phyloP scores from a whole-genome alignment of 2,329 filamentous ascomycete genomes.

The Dendryphion nanum region DNA sequence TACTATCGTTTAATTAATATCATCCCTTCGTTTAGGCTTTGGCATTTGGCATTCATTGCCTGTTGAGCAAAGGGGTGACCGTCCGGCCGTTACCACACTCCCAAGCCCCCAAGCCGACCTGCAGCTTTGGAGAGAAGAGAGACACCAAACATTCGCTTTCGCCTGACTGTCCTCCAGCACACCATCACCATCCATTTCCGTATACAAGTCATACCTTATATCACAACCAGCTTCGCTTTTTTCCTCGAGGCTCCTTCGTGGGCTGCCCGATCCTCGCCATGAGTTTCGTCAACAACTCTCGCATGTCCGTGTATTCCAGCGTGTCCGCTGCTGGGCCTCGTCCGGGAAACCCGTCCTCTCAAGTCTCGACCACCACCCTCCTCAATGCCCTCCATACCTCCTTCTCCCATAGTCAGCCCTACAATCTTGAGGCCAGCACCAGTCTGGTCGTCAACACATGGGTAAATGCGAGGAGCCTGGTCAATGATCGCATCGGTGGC shows the following conservation, averaged over 20 bases:
- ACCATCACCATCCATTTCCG: conserved; percentile 1
- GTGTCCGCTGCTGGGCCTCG: conserved; percentile 58
- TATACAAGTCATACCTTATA: background rate
- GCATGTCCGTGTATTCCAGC: conserved; percentile 61
- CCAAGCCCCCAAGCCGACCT: too few species aligned
- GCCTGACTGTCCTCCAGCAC: background rate
- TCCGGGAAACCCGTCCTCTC: conserved; percentile 64
- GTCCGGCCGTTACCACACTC: too few species aligned
- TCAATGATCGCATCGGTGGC: conserved; percentile 69
- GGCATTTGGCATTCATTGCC: too few species aligned
- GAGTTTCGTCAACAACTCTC: conserved; percentile 57
- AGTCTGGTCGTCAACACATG: conserved; percentile 95
- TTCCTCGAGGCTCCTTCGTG: too few species aligned
- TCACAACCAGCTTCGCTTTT: too few species aligned
- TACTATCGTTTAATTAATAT: conserved; percentile 22
- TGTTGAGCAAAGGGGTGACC: too few species aligned
- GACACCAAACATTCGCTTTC: too few species aligned
- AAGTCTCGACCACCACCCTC: conserved; percentile 89
- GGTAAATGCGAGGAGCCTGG: conserved; percentile 74
- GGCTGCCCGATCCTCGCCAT: conserved; percentile 27
- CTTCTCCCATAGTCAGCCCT: conserved; percentile 79
- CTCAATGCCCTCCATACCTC: conserved; percentile 89
- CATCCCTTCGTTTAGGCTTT: conserved; percentile 10
- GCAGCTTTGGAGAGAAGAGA: too few species aligned
- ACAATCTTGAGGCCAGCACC: conserved; percentile 82